Percentiles rank a stretch among this genome's conserved stretches.
Evolutionary conservation across 495 filamentous ascomycete species (phyloP).

Genomic region (Xylaria flabelliformis): DNA sequence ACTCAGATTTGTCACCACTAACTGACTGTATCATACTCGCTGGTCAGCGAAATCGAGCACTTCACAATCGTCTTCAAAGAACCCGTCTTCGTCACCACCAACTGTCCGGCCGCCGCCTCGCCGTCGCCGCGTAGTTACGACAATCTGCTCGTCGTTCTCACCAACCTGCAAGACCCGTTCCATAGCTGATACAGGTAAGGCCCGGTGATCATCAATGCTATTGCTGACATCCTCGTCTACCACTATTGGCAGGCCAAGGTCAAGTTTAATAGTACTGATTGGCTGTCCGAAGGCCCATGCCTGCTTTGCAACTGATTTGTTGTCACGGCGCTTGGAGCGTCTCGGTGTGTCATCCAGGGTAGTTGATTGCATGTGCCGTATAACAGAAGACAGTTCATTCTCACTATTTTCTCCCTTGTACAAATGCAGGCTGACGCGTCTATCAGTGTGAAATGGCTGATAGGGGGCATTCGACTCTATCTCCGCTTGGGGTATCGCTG

Average conservation of each 20-base stretch:
- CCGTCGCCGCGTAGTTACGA: constrained; percentile 77
- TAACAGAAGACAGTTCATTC: constrained; percentile 35
- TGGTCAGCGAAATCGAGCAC: constrained; percentile 91
- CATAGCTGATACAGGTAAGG: constrained; percentile 62
- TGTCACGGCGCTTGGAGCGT: constrained; percentile 30
- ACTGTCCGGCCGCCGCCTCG: constrained; percentile 58
- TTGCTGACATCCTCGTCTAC: constrained; percentile 64
- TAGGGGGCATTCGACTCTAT: constrained; percentile 92
- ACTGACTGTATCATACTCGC: constrained; percentile 63
- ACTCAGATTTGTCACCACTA: constrained; percentile 22
- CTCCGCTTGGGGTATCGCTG: constrained; percentile 81
- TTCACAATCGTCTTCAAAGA: constrained; percentile 94
- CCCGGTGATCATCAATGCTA: constrained; percentile 54
- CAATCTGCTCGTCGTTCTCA: constrained; percentile 73
- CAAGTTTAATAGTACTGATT: constrained; percentile 66
- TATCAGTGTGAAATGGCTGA: constrained; percentile 89
- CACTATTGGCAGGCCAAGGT: constrained; percentile 57
- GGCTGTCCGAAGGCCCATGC: constrained; percentile 76
- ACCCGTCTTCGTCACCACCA: constrained; percentile 72
- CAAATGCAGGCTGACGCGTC: constrained; percentile 72
- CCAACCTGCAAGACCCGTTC: constrained; percentile 65
- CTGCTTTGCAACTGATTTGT: constrained; percentile 26
- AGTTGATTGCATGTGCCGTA: constrained; percentile 39
- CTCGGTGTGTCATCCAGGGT: constrained; percentile 38
- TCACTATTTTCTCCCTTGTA: constrained; percentile 48